Evolutionary conservation across 2,329 filamentous ascomycete genomes (phyloP).

Genomic region (Pseudopyrenochaeta lycopersici): DNA sequence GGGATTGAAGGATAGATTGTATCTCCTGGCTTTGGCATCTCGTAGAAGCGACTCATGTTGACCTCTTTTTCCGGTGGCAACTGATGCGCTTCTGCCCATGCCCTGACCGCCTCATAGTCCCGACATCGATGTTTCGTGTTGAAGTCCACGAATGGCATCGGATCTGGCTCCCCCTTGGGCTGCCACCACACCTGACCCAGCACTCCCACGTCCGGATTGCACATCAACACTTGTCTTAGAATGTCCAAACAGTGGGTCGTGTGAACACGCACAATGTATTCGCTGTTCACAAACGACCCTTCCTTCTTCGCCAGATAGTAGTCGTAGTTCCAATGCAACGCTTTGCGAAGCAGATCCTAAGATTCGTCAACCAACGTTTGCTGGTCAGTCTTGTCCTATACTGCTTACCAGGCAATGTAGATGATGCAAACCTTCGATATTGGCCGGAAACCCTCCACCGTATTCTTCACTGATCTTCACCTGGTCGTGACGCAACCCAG

Average conservation of each 20-base stretch:
- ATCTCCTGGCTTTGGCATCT: constrained; percentile 49
- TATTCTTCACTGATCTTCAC: constrained; percentile 65
- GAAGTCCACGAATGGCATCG: constrained; percentile 68
- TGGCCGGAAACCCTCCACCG: constrained; percentile 68
- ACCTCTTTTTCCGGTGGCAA: constrained; percentile 52
- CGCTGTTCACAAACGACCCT: constrained; percentile 66
- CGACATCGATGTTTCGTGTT: constrained; percentile 68
- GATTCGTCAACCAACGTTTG: constrained; percentile 15
- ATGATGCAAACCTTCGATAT: constrained; percentile 66
- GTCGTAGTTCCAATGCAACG: constrained; percentile 67
- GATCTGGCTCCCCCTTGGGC: constrained; percentile 49
- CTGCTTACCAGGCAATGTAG: constrained; percentile 64
- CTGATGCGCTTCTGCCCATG: constrained; percentile 65
- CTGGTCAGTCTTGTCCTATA: background rate
- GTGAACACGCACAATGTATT: constrained; percentile 64
- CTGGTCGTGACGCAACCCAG: constrained; percentile 63
- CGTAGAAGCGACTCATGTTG: constrained; percentile 54
- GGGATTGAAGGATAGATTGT: constrained; percentile 40
- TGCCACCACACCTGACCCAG: constrained; percentile 70
- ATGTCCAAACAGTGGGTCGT: constrained; percentile 69
- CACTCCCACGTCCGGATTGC: constrained; percentile 67
- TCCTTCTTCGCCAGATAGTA: constrained; percentile 62
- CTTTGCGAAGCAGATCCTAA: constrained; percentile 68
- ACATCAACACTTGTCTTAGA: constrained; percentile 70
- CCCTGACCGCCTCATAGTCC: constrained; percentile 63